These are phyloP conservation scores for Silene uniflora DNA, from an alignment of 148 eudicot genomes.

Conservation along the genomic window DNA sequence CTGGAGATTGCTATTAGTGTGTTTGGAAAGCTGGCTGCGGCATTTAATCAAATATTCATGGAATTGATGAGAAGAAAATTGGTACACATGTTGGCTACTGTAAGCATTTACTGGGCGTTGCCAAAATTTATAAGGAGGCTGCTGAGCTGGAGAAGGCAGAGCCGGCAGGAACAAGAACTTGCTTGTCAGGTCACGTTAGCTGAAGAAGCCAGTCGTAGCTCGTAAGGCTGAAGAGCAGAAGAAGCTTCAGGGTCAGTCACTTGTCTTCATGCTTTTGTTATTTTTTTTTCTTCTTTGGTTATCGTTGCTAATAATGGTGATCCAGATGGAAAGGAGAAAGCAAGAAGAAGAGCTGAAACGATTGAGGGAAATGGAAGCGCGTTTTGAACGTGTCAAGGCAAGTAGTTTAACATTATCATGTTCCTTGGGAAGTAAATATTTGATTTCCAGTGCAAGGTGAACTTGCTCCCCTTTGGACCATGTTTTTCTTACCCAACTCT, in stretches of 20 bases:
- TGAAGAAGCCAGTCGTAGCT: slow-evolving; percentile 89
- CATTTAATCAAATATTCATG: slow-evolving; percentile 75
- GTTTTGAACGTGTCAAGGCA: slow-evolving; percentile 85
- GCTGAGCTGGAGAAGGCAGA: slow-evolving; percentile 92
- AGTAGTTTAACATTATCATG: slow-evolving; percentile 5
- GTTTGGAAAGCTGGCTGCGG: slow-evolving; percentile 79
- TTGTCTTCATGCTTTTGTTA: background rate
- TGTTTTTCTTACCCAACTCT: background rate
- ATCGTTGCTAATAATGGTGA: slow-evolving; percentile 22
- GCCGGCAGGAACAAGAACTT: slow-evolving; percentile 70
- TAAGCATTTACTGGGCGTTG: slow-evolving; percentile 80
- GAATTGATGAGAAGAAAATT: slow-evolving; percentile 95
- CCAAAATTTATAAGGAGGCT: slow-evolving; percentile 78
- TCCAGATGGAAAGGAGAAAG: slow-evolving; percentile 91
- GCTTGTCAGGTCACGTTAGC: slow-evolving; percentile 81
- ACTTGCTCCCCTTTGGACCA: background rate
- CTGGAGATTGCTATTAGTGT: slow-evolving; percentile 82
- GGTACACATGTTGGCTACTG: slow-evolving; percentile 95
- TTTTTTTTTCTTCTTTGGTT: background rate
- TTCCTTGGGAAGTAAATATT: background rate
- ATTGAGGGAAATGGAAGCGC: slow-evolving; percentile 76
- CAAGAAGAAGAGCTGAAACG: slow-evolving; percentile 91
- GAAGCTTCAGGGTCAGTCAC: slow-evolving; percentile 64
- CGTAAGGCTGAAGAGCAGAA: slow-evolving; percentile 89
- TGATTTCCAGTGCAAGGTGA: background rate